Conservation (phyloP, 1,139 yeast genomes). For the Kodamaea ohmeri region DNA sequence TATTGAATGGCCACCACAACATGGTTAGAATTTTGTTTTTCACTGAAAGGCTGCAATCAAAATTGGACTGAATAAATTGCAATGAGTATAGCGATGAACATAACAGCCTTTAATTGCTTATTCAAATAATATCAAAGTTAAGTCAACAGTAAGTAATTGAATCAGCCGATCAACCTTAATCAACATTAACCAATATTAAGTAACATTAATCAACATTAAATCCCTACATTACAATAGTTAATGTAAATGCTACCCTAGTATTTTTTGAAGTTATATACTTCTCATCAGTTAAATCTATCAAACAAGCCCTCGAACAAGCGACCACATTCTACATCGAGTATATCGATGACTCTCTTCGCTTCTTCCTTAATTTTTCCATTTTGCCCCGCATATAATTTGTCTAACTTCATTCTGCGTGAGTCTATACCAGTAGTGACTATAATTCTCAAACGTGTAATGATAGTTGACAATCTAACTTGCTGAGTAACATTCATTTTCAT, state of each 20-base stretch:
- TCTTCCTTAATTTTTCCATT: conserved; percentile 7
- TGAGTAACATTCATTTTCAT: conserved; percentile 33
- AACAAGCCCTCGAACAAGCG: conserved; percentile 41
- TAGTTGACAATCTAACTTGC: conserved; percentile 44
- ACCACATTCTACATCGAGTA: conserved; percentile 36
- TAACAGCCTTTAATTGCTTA: background rate
- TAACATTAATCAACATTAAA: too few species aligned
- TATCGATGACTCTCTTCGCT: conserved; percentile 21
- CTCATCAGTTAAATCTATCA: conserved; percentile 21
- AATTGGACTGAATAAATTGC: background rate
- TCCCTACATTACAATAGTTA: too few species aligned
- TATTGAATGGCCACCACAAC: conserved; percentile 17
- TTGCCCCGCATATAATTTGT: conserved; percentile 1
- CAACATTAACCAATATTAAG: too few species aligned
- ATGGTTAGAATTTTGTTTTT: background rate
- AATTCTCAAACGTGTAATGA: conserved; percentile 45
- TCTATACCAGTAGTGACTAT: conserved; percentile 16
- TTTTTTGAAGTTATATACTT: too few species aligned
- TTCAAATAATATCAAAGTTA: background rate
- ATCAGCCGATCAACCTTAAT: too few species aligned
- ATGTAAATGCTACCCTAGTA: background rate
- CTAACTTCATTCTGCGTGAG: conserved; percentile 12
- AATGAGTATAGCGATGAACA: background rate
- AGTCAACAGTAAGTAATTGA: too few species aligned
- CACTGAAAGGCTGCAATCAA: background rate